phyloP scores from a whole-genome alignment of 164 flowering plant genomes.

The Vitis riparia region DNA sequence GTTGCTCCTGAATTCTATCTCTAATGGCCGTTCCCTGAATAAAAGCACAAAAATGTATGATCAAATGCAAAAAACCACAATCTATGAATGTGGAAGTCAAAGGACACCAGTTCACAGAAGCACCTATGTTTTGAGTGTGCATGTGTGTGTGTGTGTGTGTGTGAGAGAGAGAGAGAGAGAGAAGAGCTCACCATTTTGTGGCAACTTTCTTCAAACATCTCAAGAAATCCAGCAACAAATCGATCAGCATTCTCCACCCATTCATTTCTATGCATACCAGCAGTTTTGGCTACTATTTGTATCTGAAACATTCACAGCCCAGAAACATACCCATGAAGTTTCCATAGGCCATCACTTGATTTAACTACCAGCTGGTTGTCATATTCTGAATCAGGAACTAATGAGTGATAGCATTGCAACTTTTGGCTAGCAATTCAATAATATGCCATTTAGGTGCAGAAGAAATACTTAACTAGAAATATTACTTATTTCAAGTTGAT shows the following conservation, averaged over 20 bases:
- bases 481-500: too few relatives aligned
- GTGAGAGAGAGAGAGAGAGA: too few relatives aligned
- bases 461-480: too few relatives aligned
- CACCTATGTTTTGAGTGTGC: background rate
- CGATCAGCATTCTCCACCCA: slow-evolving; percentile 90
- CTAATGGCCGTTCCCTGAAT: slow-evolving; percentile 67
- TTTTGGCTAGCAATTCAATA: too few relatives aligned
- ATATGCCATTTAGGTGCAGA: too few relatives aligned
- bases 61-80: background rate
- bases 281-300: slow-evolving; percentile 72
- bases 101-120: too few relatives aligned
- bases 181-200: slow-evolving; percentile 64
- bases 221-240: slow-evolving; percentile 77
- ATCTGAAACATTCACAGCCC: slow-evolving; percentile 32
- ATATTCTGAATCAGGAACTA: too few relatives aligned
- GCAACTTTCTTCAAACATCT: slow-evolving; percentile 89
- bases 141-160: background rate
- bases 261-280: slow-evolving; percentile 56
- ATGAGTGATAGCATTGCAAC: too few relatives aligned
- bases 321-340: too few relatives aligned
- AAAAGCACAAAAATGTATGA: background rate
- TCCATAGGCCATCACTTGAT: too few relatives aligned
- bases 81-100: too few relatives aligned
- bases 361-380: too few relatives aligned
- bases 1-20: slow-evolving; percentile 55